Percentiles rank a stretch among this genome's conserved stretches.
These are phyloP conservation scores for Fusarium coffeatum DNA, from an alignment of 2,329 filamentous ascomycete species.

Conservation along the genomic window DNA sequence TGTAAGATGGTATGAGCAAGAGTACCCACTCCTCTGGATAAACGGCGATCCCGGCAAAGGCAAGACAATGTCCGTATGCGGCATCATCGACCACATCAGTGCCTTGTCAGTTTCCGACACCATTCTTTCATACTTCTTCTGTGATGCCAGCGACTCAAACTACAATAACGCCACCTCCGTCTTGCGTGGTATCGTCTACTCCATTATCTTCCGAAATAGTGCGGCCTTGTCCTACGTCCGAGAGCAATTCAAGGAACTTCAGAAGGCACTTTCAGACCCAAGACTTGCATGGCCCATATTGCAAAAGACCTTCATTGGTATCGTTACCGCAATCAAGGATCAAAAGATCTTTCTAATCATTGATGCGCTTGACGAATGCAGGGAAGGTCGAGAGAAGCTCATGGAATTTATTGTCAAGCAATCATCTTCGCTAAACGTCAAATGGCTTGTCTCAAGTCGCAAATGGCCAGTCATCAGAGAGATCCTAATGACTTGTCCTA, in stretches of 20 bases:
- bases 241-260: not conserved
- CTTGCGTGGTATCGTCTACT: not conserved
- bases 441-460: too few relatives aligned
- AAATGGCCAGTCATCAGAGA: too few relatives aligned
- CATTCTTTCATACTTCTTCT: not conserved
- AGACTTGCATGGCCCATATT: fast-evolving
- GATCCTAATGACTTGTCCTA: fast-evolving
- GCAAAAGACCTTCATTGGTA: too few relatives aligned
- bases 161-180: fast-evolving
- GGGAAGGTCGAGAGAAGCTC: fast-evolving
- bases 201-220: not conserved
- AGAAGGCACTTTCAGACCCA: fast-evolving
- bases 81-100: not conserved
- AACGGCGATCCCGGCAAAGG: not conserved
- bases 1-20: not conserved
- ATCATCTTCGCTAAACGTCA: fast-evolving
- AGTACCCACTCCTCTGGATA: fast-evolving
- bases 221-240: not conserved
- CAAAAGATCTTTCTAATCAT: fast-evolving
- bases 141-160: not conserved
- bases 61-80: not conserved
- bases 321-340: fast-evolving
- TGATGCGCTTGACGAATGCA: too few relatives aligned
- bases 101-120: too few relatives aligned
- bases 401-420: too few relatives aligned